Base-by-base conservation (phyloP, 2,329 filamentous ascomycete genomes). In the Metarhizium brunneum region DNA sequence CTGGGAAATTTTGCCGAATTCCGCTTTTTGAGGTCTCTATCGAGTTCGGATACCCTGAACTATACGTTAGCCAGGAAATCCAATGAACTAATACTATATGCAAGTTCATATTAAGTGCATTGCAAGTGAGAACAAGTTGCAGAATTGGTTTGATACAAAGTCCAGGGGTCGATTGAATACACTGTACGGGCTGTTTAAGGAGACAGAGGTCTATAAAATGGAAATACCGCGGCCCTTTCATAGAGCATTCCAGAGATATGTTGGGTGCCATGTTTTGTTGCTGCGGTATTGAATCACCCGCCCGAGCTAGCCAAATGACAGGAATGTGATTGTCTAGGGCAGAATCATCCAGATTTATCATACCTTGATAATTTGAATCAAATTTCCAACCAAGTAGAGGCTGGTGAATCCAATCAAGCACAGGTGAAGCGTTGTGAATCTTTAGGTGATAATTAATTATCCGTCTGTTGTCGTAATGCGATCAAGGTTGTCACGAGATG, bases 41-140 rank as follows among this genome's bases (percentile, higher is more conserved):
- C 10, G 30, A 20, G 18, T 30, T 35, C 5, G 51, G 32, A 47
- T 50, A 55, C 18, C 51, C 57, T 60, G 56, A 43, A 48, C 43
- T 18, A 54, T 49, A 29, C 10, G 55, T 61, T 52, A 61, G 60
- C 60, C 54, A 60, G 54, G 29, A 54, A 48, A 55, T 40, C 43
- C 56, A 61, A 45, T 45, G 40, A 25, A 56, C 32, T 11, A 35
- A 53, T 8, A 54, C 20, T 5, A 36, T 38, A 53, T 49, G 36
- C 35, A 51, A 43, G n/a, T 55, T 35, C 60, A 61, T 61, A 25
- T 47, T 54, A 25, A 38, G 14, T 11, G n/a, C 8, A 16, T 45
- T 20, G 42, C n/a, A 20, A 45, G 18, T 20, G n/a, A 10, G 8
- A 20, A 20, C 18, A 18, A 35, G 42, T 20, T 18, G 42, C 20